Base-by-base conservation (phyloP, 768 basidiomycete species). In the Fistulinella prunicolor region DNA sequence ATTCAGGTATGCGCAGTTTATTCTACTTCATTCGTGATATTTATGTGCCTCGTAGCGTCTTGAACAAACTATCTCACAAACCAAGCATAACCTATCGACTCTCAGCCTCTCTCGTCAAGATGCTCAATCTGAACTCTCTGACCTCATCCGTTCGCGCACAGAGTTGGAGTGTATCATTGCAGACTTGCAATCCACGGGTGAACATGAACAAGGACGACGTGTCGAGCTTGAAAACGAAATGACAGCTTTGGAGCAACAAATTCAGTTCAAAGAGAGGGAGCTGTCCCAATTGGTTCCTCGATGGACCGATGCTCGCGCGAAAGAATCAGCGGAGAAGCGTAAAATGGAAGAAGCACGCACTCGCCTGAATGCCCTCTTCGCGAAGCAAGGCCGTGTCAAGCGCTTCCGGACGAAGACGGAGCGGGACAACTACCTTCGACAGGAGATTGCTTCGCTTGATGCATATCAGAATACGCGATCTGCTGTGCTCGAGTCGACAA, bases 341-440 rank as follows among this genome's bases (percentile, higher is more conserved):
- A 78, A 73, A 22, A 74, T 96, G 54, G 92, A 94, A 51, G 82
- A 85, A 34, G 83, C 83, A 0, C 81, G 79, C 42, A 84, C 88
- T 1, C 78, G 75, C 38, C 70, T 97, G 3, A 75, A 79, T 1
- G 80, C 86, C 0, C 73, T 99, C 1, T 93, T 86, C 61, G 85
- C 88, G 3, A 98, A 98, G 63, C 93, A 92, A 64, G 94, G 94
- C 2, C 86, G 96, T 19, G 75, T 86, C 32, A 81, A 83, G 42
- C 89, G 87, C 58, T 99, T 96, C 72, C 72, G 82, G 19, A 89
- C 88, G 13, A 85, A 84, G 59, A 74, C 77, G 0, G 92, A 94
- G 59, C 82, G 96, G 8, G 95, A 99, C 62, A 71, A 75, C 19
- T 97, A 80, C 61, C 76, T 99, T 36, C 74, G 71, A n/a, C 76